These are phyloP conservation scores for Salmacisia buchloeana DNA, from an alignment of 1,284 basidiomycete species.

Conservation along the genomic window DNA sequence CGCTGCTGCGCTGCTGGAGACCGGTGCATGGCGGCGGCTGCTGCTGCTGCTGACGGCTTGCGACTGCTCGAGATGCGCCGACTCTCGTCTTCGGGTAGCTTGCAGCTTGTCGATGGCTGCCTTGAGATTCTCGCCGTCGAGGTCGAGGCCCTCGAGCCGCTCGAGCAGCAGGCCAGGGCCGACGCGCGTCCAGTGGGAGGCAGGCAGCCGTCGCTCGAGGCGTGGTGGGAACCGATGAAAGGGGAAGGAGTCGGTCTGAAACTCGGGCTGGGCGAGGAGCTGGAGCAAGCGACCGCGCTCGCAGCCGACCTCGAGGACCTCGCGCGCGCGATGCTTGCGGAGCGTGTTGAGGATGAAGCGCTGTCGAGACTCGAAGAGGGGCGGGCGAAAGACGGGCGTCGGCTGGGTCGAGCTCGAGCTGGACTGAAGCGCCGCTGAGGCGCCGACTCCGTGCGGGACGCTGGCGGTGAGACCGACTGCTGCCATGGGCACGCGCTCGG, in stretches of 20 bases:
- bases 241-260: conserved; percentile 30
- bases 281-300: conserved; percentile 29
- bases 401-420: not conserved
- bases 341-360: conserved; percentile 6
- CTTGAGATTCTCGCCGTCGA: conserved; percentile 10
- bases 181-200: not conserved
- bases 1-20: too few species aligned
- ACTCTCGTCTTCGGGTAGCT: not conserved
- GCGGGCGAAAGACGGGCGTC: not conserved
- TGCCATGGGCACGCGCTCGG: too few species aligned
- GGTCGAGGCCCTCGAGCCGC: conserved; percentile 8
- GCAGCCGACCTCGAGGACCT: conserved; percentile 29
- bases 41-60: not conserved
- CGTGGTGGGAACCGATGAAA: conserved; percentile 24
- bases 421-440: not conserved
- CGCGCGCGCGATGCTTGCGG: conserved; percentile 4
- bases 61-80: not conserved
- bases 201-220: not conserved
- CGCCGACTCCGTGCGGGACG: not conserved
- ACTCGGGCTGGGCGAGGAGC: conserved; percentile 27
- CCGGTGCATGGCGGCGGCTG: not conserved
- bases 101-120: conserved; percentile 6
- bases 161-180: conserved; percentile 6
- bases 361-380: conserved; percentile 1
- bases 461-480: too few species aligned